Conservation (phyloP, 2,329 filamentous ascomycete species). For the Endocalyx cinctus region DNA sequence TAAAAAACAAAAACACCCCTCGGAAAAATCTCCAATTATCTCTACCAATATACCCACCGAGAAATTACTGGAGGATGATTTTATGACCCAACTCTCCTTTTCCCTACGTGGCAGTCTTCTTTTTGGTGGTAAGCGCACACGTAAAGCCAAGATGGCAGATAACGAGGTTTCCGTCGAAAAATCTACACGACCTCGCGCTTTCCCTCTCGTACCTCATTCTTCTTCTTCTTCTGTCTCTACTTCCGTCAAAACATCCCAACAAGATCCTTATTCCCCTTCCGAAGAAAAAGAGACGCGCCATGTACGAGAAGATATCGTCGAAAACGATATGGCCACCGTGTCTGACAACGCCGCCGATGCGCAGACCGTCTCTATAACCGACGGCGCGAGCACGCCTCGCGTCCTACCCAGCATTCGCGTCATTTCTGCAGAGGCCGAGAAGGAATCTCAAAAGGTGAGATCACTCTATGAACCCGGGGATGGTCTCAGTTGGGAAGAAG, state of each 20-base stretch:
- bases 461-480: conserved; percentile 59
- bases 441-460: conserved; percentile 64
- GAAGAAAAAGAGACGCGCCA: too few relatives aligned
- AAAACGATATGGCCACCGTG: too few relatives aligned
- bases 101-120: conserved; percentile 62
- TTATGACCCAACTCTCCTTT: conserved; percentile 53
- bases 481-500: conserved; percentile 48
- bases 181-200: conserved; percentile 17
- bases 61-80: conserved; percentile 53
- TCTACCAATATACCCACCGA: conserved; percentile 53
- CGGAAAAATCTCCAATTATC: conserved; percentile 48
- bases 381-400: conserved; percentile 12
- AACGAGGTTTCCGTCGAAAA: conserved; percentile 12
- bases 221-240: too few relatives aligned
- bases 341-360: too few relatives aligned
- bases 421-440: conserved; percentile 52
- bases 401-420: conserved; percentile 44
- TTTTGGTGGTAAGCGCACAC: conserved; percentile 44
- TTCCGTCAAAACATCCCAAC: conserved; percentile 12
- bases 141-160: conserved; percentile 23
- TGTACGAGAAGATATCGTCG: too few relatives aligned
- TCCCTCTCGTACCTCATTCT: conserved; percentile 22
- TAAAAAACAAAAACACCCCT: too few relatives aligned
- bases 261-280: too few relatives aligned
- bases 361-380: too few relatives aligned